These are phyloP conservation scores for Mallotus japonicus DNA, from an alignment of 441 rosid species.

Conservation along the genomic window DNA sequence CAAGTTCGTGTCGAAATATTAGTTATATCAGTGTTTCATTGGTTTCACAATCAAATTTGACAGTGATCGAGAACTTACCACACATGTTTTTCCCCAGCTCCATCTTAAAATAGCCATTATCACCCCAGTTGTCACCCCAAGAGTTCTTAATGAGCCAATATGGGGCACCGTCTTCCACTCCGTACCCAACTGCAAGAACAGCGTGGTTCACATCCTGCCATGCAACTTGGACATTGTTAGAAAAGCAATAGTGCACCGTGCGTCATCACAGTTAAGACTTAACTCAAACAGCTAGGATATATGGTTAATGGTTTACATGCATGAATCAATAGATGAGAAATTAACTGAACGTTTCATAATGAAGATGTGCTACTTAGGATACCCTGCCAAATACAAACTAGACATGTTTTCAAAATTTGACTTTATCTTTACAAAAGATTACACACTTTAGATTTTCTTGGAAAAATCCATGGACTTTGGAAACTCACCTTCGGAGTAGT, in stretches of 20 bases:
- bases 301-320: background rate
- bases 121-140: constrained; percentile 83
- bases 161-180: constrained; percentile 73
- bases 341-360: background rate
- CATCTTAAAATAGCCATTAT: constrained; percentile 89
- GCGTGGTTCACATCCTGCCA: constrained; percentile 93
- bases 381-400: background rate
- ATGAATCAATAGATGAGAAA: background rate
- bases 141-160: constrained; percentile 96
- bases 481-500: constrained; percentile 65
- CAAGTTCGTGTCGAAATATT: background rate
- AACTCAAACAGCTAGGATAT: background rate
- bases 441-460: background rate
- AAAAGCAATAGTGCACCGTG: background rate
- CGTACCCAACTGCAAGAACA: constrained; percentile 92
- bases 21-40: background rate
- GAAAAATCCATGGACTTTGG: background rate
- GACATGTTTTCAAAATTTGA: background rate
- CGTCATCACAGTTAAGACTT: background rate
- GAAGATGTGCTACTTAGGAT: background rate
- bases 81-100: constrained; percentile 95
- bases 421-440: background rate
- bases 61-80: constrained; percentile 47
- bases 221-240: constrained; percentile 13
- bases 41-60: background rate